A percentile compares a stretch with the other conserved stretches of the same genome.
Evolutionary conservation across 192 early-diverging fungal genomes (phyloP).

Genomic region (Rhizophagus clarus): DNA sequence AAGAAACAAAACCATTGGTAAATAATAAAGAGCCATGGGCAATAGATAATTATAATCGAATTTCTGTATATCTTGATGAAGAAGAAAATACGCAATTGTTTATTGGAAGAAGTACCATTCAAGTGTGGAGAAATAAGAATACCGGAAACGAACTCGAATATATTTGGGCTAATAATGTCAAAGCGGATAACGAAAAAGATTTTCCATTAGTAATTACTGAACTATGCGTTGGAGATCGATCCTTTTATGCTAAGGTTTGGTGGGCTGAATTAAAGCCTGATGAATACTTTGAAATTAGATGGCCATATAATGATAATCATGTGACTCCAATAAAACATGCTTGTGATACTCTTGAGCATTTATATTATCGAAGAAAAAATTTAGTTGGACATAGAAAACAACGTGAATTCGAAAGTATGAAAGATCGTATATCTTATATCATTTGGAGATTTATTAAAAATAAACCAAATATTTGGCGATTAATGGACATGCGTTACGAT

Average conservation of each 20-base stretch:
- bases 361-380: neutral
- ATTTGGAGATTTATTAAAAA: slow-evolving; percentile 4
- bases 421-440: neutral
- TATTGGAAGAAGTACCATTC: neutral
- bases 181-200: too few relatives aligned
- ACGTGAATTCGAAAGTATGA: neutral
- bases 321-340: neutral
- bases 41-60: neutral
- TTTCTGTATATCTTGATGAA: neutral
- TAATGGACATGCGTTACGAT: neutral
- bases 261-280: too few relatives aligned
- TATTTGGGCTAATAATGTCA: too few relatives aligned
- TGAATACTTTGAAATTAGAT: neutral
- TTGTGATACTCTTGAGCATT: neutral
- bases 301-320: neutral
- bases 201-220: too few relatives aligned
- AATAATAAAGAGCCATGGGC: neutral
- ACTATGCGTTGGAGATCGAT: too few relatives aligned
- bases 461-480: neutral
- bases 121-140: neutral
- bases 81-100: neutral
- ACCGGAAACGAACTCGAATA: too few relatives aligned
- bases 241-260: too few relatives aligned
- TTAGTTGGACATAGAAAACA: neutral
- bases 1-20: neutral